Base-by-base conservation (phyloP, 2,329 filamentous ascomycete genomes). In the Fusarium veterinarium region DNA sequence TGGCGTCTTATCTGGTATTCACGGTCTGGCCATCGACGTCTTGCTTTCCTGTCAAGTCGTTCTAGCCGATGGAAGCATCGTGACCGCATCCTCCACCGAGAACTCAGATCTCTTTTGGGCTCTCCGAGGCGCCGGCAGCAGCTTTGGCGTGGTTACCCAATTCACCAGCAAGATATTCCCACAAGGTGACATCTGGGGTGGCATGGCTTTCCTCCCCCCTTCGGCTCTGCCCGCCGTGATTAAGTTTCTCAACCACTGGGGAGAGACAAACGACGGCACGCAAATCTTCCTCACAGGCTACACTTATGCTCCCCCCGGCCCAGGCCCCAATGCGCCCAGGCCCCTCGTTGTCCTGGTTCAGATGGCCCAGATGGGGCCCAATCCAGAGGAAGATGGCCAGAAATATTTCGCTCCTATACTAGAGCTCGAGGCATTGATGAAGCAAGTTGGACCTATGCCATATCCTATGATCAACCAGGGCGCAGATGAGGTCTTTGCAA, bases 1-100 rank as follows among this genome's bases (percentile, higher is more conserved):
- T 73, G 89, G 90, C 3, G 86, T 86, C 78, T 80, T 91, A 20
- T 86, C 83, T 31, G 86, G 87, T 2, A 80, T 82, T 37, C 81
- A 89, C 58, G 91, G 91, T 0, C 81, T 91, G 13, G 75, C 81
- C 7, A 78, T 84, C 14, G 85, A 87, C 66, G 79, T 80, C 23
- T 76, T 87, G 7, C 23, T 84, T 9, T 80, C 80, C 0, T 80
- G 78, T 6, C 76, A 82, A 42, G 77, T 86, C 8, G 82, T 86
- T 2, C 79, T 83, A 5, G 81, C 83, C 14, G 75, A 81, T 37
- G 83, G 83, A 1, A 71, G 73, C 14, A 68, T 83, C 6, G 77
- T 84, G 8, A 79, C 71, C 0, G 81, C 81, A 78, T 87, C 84
- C 3, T 78, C 81, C 17, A 75, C 76, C 0, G 81, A 87, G 71